Conservation (phyloP, 2,329 filamentous ascomycete genomes). For the Anthostomella pinea region DNA sequence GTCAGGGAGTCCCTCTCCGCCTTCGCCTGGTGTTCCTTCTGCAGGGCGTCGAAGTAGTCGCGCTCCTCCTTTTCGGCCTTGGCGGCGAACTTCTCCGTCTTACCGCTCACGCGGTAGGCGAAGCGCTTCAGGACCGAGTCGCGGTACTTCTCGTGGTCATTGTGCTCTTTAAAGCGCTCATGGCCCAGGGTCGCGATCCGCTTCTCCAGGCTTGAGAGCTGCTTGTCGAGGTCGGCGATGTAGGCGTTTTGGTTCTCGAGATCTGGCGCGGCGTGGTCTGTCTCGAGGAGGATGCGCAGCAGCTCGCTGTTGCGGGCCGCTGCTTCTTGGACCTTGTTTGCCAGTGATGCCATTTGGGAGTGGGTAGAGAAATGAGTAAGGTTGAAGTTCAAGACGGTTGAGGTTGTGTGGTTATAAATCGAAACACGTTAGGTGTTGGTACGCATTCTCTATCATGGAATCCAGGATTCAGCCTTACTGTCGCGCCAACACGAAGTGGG, state of each 20-base stretch:
- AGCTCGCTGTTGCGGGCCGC: slow-evolving; percentile 41
- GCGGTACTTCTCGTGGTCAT: slow-evolving; percentile 51
- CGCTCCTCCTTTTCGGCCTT: slow-evolving; percentile 51
- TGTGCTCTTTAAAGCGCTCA: slow-evolving; percentile 45
- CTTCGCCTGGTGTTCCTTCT: slow-evolving; percentile 44
- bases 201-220: slow-evolving; percentile 36
- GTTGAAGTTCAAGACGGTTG: too few species aligned
- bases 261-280: slow-evolving; percentile 46
- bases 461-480: too few species aligned
- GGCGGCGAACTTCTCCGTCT: slow-evolving; percentile 46
- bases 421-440: too few species aligned
- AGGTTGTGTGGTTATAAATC: too few species aligned
- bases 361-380: not conserved
- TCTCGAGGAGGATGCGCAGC: slow-evolving; percentile 44
- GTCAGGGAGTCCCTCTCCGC: slow-evolving; percentile 40
- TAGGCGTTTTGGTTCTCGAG: slow-evolving; percentile 45
- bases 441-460: too few species aligned
- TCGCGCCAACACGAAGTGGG: too few species aligned
- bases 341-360: slow-evolving; percentile 24
- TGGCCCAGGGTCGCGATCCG: slow-evolving; percentile 38
- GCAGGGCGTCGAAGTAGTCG: slow-evolving; percentile 53
- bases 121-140: slow-evolving; percentile 51
- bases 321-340: slow-evolving; percentile 38
- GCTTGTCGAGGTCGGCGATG: slow-evolving; percentile 42
- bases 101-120: slow-evolving; percentile 48